Evolutionary conservation across 805 yeast species (phyloP), one percentile per base, ranked within the genome.

Genomic region (Candida berthetii): DNA sequence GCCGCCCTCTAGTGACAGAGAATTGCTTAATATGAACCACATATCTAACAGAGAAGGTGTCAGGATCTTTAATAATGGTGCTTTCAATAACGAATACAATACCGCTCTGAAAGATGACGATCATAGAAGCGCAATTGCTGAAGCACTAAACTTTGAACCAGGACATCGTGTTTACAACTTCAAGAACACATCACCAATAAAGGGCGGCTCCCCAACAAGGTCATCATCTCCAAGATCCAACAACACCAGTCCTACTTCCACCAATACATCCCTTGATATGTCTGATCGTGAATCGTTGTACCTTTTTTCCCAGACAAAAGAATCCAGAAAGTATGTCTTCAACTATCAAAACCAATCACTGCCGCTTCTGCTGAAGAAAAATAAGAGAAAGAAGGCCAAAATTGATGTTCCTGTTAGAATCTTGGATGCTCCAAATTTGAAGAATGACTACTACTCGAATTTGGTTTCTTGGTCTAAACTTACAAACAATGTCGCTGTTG

Each of bases 391-490:
- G 41, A 58, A 57, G 37, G 46, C 64, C 7, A 61, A 59, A 40
- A 55, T 71, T 3, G 68, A 64, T 19, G 60, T 62, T 16, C 76
- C 82, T 0, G 74, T 60, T 47, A 67, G 74, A 45, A 78, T 78
- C 0, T 58, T 81, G 16, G 82, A 77, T 54, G 90, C 93, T 0
- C 89, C 89, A 0, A 78, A 78, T 2, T 58, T 87, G 40, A 64
- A 82, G 45, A 82, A 85, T 57, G 95, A 88, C 56, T 87, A 80
- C 54, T 88, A 87, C 59, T 72, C 86, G 1, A 85, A 85, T 53
- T 64, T 85, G 41, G 72, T 87, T 0, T 74, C 87, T 5, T 87
- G 95, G 95, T 78, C 89, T 0, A 55, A 54, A 7, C 50, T 49
- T 14, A 61, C 76, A 1, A 69, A 68, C 34, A 65, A 64, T 19